Percentiles rank a stretch among this genome's conserved stretches.
Evolutionary conservation across 2,329 filamentous ascomycete genomes (phyloP).

Genomic region (Akanthomyces dipterigenus): DNA sequence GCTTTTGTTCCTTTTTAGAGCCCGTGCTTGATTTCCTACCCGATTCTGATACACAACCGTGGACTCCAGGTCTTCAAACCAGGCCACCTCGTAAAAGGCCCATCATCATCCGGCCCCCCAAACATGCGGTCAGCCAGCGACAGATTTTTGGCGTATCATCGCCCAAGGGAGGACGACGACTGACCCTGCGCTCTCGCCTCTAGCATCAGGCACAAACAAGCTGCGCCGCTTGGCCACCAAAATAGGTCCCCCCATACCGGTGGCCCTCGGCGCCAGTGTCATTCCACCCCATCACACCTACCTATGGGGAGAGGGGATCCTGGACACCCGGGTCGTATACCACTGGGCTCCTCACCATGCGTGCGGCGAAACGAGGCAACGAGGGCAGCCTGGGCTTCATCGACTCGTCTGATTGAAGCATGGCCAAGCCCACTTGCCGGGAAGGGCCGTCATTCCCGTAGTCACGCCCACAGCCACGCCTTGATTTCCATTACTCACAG

Average conservation of each 20-base stretch:
- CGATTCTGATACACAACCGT: not conserved
- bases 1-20: not conserved
- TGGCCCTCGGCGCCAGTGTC: not conserved
- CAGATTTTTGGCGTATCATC: not conserved
- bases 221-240: not conserved
- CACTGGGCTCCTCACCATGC: not conserved
- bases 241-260: not conserved
- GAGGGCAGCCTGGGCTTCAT: not conserved
- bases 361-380: not conserved
- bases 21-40: no score
- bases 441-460: constrained; percentile 1
- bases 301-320: not conserved
- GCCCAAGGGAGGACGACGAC: not conserved
- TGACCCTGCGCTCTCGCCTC: not conserved
- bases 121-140: not conserved
- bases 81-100: not conserved
- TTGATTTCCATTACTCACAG: not conserved
- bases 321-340: not conserved
- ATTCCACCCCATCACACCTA: not conserved
- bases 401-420: not conserved
- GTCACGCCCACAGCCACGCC: not conserved
- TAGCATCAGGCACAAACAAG: not conserved
- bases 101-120: not conserved
- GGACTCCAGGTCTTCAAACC: not conserved
- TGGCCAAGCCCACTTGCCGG: not conserved